Evolutionary conservation across 1,284 basidiomycete species (phyloP), one percentile per base, ranked within the genome.

Genomic region (Microbotryum intermedium): DNA sequence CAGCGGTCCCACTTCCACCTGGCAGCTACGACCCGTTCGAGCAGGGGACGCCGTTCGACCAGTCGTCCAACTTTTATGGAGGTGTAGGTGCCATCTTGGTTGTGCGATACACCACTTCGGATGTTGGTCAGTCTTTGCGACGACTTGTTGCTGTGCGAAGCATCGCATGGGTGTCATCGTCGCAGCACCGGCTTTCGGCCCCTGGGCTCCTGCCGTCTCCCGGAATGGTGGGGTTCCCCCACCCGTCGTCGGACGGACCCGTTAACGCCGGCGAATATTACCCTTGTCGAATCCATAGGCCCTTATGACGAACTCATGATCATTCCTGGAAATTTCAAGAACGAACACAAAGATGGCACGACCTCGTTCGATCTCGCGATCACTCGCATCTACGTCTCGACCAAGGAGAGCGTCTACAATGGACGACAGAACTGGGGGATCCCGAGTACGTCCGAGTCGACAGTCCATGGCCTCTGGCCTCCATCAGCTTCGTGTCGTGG

Each of bases 281-380:
- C 34, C 16, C 34, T 39, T 16, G 34, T 39, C 16, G 6, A 18
- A 18, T 39, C 34, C 34, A 39, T 29, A 61, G 60, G 60, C 13
- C 60, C 60, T 4, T 62, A 62, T 23, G 60, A 62, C 34, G 60
- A 62, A 39, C 42, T 62, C 26, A 58, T 62, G 57, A 55, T 59
- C 57, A 50, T 62, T 9, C 60, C 60, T 21, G 60, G 60, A 20
- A 59, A 52, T 26, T 62, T 52, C 48, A 28, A 25, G 10, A 28
- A 28, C 50, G n/a, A n/a, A n/a, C 25, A 9, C 9, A n/a, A 51
- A 51, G 29, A 29, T n/a, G 29, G 29, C 8, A 43, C 58, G 47
- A 62, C 57, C 18, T 39, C 34, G n/a, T 52, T 26, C 46, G 45
- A 51, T 16, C 20, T 25, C 6, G 30, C 21, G 18, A 50, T 62